Base-by-base conservation (phyloP, 805 yeast species). In the Ogataea kodamae region DNA sequence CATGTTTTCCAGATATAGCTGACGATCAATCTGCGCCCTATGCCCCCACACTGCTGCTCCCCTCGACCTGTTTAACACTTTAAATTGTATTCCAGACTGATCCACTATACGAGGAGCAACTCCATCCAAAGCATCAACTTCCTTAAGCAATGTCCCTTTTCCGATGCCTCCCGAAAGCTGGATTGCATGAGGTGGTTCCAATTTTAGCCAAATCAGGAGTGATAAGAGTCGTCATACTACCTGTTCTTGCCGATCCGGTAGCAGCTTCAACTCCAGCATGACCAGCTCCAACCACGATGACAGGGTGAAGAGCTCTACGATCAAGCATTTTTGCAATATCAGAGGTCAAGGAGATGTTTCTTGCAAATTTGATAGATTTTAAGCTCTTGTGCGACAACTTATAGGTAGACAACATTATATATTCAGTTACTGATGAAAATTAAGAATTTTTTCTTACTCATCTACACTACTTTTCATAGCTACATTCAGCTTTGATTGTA, bases 11-110 rank as follows among this genome's bases (percentile, higher is more conserved):
- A 81, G 62, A 55, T 92, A 92, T 2, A 90, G 68, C 27, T 74
- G 65, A 44, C 99, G 67, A 58, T 92, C 98, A 18, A 92, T 90
- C 61, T 92, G 98, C 1, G 96, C 96, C 40, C 99, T 64, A 6
- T 96, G 97, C 0, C 98, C 97, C 86, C 97, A 95, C 2, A 90
- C 97, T 0, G 98, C 98, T 0, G 95, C 84, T 2, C 98, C 98
- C 45, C 87, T 74, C 2, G 95, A 81, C 28, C 80, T 69, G 56
- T 92, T 92, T 43, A 92, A 66, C 42, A 86, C 78, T 51, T 86
- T 87, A 61, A 80, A 92, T 56, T 89, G 96, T 18, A 89, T 83
- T 0, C 97, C 98, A 0, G 97, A 94, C 48, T 72, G 67, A 61
- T 92, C 99, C 2, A 92, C 88, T n/a, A 92, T 76, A 39, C 74